These are phyloP conservation scores for Avena atlantica DNA, from an alignment of 176 grass and related monocot species.

Conservation along the genomic window DNA sequence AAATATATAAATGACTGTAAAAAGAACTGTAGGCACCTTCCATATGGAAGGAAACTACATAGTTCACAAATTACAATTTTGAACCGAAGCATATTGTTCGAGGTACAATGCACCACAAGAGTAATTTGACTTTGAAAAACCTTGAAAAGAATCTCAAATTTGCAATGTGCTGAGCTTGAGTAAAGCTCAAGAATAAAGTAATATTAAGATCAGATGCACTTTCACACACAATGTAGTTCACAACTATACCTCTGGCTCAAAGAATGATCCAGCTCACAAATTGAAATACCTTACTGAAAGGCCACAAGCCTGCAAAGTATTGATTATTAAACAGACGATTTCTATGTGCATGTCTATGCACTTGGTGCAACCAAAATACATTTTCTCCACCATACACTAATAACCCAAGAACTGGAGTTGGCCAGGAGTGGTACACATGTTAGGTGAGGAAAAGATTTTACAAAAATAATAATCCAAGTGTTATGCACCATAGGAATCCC, in stretches of 20 bases:
- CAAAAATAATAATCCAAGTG: background rate
- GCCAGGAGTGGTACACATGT: background rate
- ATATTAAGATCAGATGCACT: background rate
- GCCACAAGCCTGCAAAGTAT: background rate
- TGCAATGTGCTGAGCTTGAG: background rate
- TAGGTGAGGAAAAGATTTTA: background rate
- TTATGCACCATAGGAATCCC: background rate
- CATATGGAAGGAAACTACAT: conserved; percentile 8
- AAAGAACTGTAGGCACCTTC: background rate
- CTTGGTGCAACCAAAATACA: background rate
- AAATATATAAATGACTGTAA: conserved; percentile 31
- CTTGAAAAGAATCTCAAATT: conserved; percentile 1
- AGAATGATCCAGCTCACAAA: background rate
- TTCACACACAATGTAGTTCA: background rate
- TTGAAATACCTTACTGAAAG: conserved; percentile 10
- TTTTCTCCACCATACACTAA: background rate
- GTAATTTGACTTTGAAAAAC: background rate
- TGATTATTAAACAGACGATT: background rate
- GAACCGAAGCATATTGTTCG: conserved; percentile 16
- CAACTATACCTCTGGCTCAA: background rate
- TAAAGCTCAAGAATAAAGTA: background rate
- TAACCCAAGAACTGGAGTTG: conserved; percentile 8
- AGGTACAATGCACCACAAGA: conserved; percentile 5
- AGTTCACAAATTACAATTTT: background rate
- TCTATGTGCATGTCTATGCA: background rate